These are phyloP conservation scores for Vitis hybrid DNA, from an alignment of 177 flowering plant genomes.

Conservation along the genomic window DNA sequence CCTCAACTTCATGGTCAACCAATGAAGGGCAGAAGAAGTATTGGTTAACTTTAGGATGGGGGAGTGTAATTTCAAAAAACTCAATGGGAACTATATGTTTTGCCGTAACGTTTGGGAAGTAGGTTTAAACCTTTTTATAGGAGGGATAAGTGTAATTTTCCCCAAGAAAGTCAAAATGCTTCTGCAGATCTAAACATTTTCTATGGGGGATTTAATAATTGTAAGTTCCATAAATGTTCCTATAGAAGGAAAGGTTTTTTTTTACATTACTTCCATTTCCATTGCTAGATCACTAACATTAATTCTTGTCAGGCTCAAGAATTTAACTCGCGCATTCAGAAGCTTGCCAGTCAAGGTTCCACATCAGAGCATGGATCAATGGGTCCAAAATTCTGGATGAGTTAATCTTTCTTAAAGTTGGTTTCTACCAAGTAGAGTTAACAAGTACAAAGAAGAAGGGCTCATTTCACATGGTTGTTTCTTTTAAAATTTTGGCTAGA, in stretches of 20 bases:
- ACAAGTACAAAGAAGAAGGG: background rate
- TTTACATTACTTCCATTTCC: background rate
- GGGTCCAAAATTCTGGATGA: conserved; percentile 60
- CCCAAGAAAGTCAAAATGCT: too few species aligned
- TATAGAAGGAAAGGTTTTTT: background rate
- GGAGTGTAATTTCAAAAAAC: too few species aligned
- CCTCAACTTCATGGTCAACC: too few species aligned
- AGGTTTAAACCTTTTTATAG: too few species aligned
- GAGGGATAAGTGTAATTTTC: too few species aligned
- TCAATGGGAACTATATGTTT: too few species aligned
- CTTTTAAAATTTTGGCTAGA: background rate
- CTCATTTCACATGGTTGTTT: background rate
- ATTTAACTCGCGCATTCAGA: conserved; percentile 78
- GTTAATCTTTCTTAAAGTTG: conserved; percentile 17
- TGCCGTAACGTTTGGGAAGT: too few species aligned
- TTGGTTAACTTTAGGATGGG: too few species aligned
- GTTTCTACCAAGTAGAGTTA: background rate
- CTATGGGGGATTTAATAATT: too few species aligned
- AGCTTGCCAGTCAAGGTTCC: conserved; percentile 67
- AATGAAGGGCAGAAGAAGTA: too few species aligned
- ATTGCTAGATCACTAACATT: background rate
- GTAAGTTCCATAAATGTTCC: too few species aligned
- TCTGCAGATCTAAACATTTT: too few species aligned
- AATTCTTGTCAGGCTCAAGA: conserved; percentile 65
- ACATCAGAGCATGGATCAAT: conserved; percentile 52